Conservation (phyloP, 140 eudicot genomes). For the Flaveria floridana region DNA sequence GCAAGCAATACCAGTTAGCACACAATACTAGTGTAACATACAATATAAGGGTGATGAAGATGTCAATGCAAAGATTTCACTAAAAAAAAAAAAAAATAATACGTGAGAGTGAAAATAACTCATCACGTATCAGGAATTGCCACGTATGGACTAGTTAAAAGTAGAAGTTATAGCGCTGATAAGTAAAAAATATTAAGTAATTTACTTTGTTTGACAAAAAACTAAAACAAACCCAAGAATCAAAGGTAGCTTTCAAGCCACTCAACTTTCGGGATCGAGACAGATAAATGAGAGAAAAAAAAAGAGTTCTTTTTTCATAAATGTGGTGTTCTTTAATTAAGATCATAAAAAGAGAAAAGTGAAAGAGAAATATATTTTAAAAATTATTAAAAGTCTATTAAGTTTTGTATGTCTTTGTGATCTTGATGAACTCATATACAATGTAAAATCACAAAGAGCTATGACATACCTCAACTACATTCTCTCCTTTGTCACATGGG, state of each 20-base stretch:
- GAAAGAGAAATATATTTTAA: background rate
- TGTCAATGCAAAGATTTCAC: background rate
- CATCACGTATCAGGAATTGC: background rate
- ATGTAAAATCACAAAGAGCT: background rate
- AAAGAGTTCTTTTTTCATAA: background rate
- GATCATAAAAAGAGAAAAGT: background rate
- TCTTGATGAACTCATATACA: background rate
- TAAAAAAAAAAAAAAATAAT: background rate
- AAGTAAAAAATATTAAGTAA: background rate
- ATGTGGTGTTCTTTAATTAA: background rate
- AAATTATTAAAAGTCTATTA: background rate
- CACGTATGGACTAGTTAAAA: background rate
- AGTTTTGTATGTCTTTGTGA: background rate
- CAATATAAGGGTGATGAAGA: background rate
- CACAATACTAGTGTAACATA: background rate
- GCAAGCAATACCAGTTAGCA: conserved; percentile 10
- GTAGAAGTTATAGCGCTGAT: background rate
- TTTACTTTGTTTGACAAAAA: background rate
- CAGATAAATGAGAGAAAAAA: too few relatives aligned
- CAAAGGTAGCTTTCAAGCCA: too few relatives aligned
- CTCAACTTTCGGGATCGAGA: too few relatives aligned
- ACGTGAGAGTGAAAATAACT: background rate
- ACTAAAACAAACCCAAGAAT: too few relatives aligned
- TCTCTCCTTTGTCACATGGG: conserved; percentile 36
- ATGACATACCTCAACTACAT: conserved; percentile 50